Evolutionary conservation across 2,329 filamentous ascomycete species (phyloP).

Genomic region (Cercospora sp.): DNA sequence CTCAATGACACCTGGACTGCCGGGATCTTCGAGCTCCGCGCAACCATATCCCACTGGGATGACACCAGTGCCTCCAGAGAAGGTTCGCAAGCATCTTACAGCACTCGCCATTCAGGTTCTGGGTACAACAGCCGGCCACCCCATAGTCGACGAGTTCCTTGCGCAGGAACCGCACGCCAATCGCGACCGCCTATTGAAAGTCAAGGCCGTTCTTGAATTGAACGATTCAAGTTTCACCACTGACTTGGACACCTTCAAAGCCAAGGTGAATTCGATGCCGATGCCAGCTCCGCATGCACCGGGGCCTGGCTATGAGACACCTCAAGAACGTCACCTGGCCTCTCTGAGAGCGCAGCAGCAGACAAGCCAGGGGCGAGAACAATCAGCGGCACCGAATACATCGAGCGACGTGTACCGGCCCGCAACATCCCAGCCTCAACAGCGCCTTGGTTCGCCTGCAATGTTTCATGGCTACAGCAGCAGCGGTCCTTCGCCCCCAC

Average conservation of each 20-base stretch:
- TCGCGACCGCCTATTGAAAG: constrained; percentile 30
- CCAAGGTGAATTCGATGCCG: constrained; percentile 26
- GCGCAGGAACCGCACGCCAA: constrained; percentile 33
- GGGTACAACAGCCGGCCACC: constrained; percentile 27
- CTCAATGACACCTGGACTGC: constrained; percentile 26
- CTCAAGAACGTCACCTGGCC: constrained; percentile 19
- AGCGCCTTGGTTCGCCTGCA: constrained; percentile 34
- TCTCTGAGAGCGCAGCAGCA: constrained; percentile 14
- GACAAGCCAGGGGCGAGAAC: constrained; percentile 31
- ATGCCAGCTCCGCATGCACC: constrained; percentile 29
- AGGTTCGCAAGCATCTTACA: constrained; percentile 32
- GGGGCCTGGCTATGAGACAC: constrained; percentile 25
- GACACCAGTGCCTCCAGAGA: constrained; percentile 18
- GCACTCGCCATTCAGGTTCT: constrained; percentile 34
- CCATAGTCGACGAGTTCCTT: constrained; percentile 32
- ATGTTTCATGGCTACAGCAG: constrained; percentile 27
- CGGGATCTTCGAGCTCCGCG: constrained; percentile 23
- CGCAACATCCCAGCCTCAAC: constrained; percentile 17
- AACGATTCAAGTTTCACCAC: constrained; percentile 24
- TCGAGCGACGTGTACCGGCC: constrained; percentile 20
- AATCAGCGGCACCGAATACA: constrained; percentile 32
- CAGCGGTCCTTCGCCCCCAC: constrained; percentile 23
- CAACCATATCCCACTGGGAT: constrained; percentile 22
- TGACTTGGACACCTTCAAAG: constrained; percentile 29
- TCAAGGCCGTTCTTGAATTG: constrained; percentile 29